Conservation (phyloP, 2,329 filamentous ascomycete species). For the Biscogniauxia mediterranea region DNA sequence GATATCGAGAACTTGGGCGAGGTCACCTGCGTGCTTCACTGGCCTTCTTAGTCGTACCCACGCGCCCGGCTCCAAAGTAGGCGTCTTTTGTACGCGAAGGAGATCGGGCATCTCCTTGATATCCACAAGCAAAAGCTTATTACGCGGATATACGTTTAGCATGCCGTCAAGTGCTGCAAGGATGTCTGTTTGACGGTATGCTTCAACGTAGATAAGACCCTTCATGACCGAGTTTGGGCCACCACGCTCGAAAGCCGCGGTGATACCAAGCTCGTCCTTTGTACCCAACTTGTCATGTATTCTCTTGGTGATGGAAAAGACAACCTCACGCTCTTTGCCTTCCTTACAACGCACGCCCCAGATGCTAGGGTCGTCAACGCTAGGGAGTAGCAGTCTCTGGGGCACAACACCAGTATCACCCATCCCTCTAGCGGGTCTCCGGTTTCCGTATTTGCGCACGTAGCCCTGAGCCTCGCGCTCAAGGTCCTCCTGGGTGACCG, state of each 20-base stretch:
- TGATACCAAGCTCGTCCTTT: conserved; percentile 79
- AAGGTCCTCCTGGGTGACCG: conserved; percentile 83
- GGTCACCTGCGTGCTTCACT: conserved; percentile 79
- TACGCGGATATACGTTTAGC: conserved; percentile 84
- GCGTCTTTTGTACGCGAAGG: conserved; percentile 84
- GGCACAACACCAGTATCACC: conserved; percentile 76
- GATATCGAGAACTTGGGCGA: conserved; percentile 89
- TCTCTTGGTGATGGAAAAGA: conserved; percentile 84
- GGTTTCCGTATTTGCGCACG: conserved; percentile 83
- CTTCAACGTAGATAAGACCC: conserved; percentile 94
- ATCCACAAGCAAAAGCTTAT: conserved; percentile 82
- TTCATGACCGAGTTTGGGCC: conserved; percentile 77
- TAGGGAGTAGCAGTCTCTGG: conserved; percentile 82
- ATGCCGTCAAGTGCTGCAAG: conserved; percentile 78
- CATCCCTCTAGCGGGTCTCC: conserved; percentile 61
- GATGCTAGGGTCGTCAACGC: conserved; percentile 92
- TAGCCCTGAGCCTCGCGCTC: conserved; percentile 88
- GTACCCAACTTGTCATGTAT: conserved; percentile 77
- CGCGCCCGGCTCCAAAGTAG: conserved; percentile 78
- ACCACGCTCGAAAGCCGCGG: conserved; percentile 87
- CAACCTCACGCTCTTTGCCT: conserved; percentile 90
- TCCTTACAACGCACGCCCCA: conserved; percentile 93
- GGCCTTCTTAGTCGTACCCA: conserved; percentile 86
- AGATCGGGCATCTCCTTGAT: conserved; percentile 98
- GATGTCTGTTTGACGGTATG: conserved; percentile 82